Evolutionary conservation across 352 stramenopile species (phyloP).

Genomic region (Pythium oligandrum): DNA sequence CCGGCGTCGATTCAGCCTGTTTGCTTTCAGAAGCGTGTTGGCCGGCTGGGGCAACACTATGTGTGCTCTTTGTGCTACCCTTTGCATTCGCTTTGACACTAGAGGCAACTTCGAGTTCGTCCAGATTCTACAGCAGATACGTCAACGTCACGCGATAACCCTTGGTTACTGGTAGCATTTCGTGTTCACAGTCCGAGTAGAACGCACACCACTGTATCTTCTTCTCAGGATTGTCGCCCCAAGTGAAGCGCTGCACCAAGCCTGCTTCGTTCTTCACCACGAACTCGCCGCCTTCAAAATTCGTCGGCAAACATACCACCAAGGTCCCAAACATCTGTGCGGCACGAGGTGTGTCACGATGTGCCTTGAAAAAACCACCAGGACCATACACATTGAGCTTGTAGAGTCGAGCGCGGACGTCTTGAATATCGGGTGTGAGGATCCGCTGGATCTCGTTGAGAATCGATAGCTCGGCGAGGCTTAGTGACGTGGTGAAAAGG

Average conservation of each 20-base stretch:
- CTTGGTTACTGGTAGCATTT: too few relatives aligned
- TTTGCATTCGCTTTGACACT: too few relatives aligned
- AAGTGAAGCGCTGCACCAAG: slow-evolving; percentile 2
- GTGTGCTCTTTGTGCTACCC: too few relatives aligned
- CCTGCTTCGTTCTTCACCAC: slow-evolving; percentile 7
- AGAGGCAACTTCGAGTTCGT: too few relatives aligned
- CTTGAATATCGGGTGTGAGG: neutral
- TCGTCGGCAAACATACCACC: slow-evolving; percentile 8
- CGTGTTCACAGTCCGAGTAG: too few relatives aligned
- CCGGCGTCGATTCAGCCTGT: too few relatives aligned
- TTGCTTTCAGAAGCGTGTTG: too few relatives aligned
- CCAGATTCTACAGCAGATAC: too few relatives aligned
- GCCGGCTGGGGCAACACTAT: too few relatives aligned
- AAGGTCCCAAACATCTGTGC: slow-evolving; percentile 9
- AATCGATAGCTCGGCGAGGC: slow-evolving; percentile 2
- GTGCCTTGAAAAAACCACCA: slow-evolving; percentile 14
- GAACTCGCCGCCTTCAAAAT: slow-evolving; percentile 13
- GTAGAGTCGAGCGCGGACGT: neutral
- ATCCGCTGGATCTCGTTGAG: slow-evolving; percentile 4
- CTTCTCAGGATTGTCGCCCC: neutral
- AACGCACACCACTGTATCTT: too few relatives aligned
- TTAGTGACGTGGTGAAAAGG: slow-evolving; percentile 1
- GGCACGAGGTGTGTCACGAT: slow-evolving; percentile 11
- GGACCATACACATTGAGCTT: slow-evolving; percentile 13
- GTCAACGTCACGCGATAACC: too few relatives aligned